Evolutionary conservation across 2,329 filamentous ascomycete genomes (phyloP), one percentile per base, ranked within the genome.

Genomic region (Cladophialophora yegresii): DNA sequence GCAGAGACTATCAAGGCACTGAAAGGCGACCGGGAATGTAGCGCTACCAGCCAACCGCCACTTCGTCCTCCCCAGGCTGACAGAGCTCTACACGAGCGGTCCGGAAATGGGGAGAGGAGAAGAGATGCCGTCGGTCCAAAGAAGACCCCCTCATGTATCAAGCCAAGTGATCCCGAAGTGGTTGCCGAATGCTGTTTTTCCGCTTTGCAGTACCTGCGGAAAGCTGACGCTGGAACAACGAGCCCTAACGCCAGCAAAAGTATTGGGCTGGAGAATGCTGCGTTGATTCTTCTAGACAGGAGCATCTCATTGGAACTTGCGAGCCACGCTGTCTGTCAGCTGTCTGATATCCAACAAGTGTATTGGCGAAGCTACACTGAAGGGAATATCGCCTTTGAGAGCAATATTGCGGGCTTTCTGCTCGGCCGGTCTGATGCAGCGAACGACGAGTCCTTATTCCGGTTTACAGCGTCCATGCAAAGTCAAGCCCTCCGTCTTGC

Each of bases 181-280:
- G 68, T 76, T 20, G 78, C 76, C 8, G 76, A 79, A 66, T 80
- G 78, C 61, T 78, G 78, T 12, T 71, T 75, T 5, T 65, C 77
- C 20, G 75, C 79, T 13, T 70, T 81, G 60, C 73, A 75, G 2
- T 78, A 74, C 58, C 68, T 81, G 30, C 70, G 78, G 22, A 65
- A 69, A 43, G 20, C 23, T 55, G 56, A 45, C n/a, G 2, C 12
- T n/a, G 51, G 50, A 20, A 57, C 77, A 7, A 43, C 40, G 2
- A 47, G 8, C 47, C 13, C 33, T 20, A 32, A 54, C 23, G 12
- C 51, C 7, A 57, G 30, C 45, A 51, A 57, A 12, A 54, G 47
- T 12, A 22, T 33, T 3, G 63, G 59, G 3, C 23, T 67, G 23
- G 67, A 70, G 54, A 68, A 67, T 58, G 70, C 63, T 6, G 66